Percentiles rank a stretch among this genome's conserved stretches.
These are phyloP conservation scores for Apophysomyces trapeziformis DNA, from an alignment of 371 early-diverging fungal species.

Conservation along the genomic window DNA sequence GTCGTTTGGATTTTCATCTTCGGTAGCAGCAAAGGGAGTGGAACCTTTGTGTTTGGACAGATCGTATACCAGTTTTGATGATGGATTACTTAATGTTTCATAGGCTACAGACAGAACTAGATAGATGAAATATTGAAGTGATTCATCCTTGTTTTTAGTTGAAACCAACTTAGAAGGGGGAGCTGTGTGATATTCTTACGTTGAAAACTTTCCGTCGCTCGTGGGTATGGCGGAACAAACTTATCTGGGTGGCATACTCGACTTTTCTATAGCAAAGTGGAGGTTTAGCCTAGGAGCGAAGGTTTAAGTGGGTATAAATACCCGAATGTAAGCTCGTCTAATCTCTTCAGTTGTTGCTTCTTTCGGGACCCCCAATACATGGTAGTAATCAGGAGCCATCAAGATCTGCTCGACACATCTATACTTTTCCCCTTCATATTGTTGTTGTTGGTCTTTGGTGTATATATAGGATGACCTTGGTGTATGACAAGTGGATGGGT, in stretches of 20 bases:
- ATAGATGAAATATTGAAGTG: background rate
- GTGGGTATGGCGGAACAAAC: conserved; percentile 35
- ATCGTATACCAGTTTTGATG: conserved; percentile 60
- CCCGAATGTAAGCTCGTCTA: conserved; percentile 49
- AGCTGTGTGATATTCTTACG: conserved; percentile 20
- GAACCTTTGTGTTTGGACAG: conserved; percentile 46
- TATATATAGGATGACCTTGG: background rate
- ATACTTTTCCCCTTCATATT: conserved; percentile 33
- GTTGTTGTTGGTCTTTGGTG: conserved; percentile 8
- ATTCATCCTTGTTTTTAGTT: background rate
- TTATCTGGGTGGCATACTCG: conserved; percentile 55
- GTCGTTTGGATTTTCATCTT: conserved; percentile 29
- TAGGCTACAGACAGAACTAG: conserved; percentile 64
- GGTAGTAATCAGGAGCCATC: conserved; percentile 40
- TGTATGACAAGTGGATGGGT: conserved; percentile 15
- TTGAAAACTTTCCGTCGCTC: conserved; percentile 48
- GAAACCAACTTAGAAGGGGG: background rate
- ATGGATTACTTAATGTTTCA: conserved; percentile 66
- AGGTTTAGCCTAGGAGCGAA: background rate
- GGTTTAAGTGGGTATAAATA: conserved; percentile 18
- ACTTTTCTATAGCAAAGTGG: conserved; percentile 32
- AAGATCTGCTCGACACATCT: conserved; percentile 43
- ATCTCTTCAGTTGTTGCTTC: conserved; percentile 40
- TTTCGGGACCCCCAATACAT: conserved; percentile 37
- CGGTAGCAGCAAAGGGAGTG: conserved; percentile 7